Evolutionary conservation across 78 protist genomes (phyloP).

Genomic region (Tieghemostelium lacteum): DNA sequence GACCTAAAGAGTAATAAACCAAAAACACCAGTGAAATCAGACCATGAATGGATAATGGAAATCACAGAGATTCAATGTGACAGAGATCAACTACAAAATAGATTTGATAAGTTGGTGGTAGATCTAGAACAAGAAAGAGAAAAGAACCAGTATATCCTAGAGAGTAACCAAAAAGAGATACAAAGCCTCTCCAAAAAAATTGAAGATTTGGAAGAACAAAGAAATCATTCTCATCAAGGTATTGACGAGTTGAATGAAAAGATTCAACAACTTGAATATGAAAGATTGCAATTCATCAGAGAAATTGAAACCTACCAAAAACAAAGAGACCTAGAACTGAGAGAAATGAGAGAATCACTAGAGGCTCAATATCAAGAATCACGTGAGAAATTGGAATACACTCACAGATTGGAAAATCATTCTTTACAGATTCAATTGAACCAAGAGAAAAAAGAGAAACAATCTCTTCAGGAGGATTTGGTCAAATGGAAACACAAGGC

Average conservation of each 20-base stretch:
- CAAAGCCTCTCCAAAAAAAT: not conserved
- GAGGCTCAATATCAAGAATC: slow-evolving; percentile 6
- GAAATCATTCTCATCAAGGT: no score
- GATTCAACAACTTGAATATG: not conserved
- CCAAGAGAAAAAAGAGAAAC: slow-evolving; percentile 46
- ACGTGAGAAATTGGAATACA: slow-evolving; percentile 1
- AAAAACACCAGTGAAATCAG: not conserved
- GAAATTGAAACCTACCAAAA: not conserved
- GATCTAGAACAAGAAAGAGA: slow-evolving; percentile 16
- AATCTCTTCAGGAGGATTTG: slow-evolving; percentile 26
- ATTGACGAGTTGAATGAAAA: not conserved
- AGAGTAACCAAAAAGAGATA: not conserved
- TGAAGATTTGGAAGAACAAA: no score
- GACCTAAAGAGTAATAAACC: not conserved
- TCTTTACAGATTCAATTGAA: not conserved
- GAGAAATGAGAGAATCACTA: not conserved
- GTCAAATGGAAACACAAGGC: slow-evolving; percentile 15
- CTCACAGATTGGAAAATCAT: not conserved
- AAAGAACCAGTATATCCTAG: not conserved
- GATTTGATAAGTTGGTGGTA: not conserved
- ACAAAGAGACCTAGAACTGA: not conserved
- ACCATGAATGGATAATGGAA: slow-evolving; percentile 40
- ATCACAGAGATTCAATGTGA: slow-evolving; percentile 15
- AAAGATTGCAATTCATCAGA: slow-evolving; percentile 6
- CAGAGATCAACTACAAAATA: slow-evolving; percentile 16